Conservation (phyloP, 2,329 filamentous ascomycete species). For the Hymenotorrendiella dingleyae region DNA sequence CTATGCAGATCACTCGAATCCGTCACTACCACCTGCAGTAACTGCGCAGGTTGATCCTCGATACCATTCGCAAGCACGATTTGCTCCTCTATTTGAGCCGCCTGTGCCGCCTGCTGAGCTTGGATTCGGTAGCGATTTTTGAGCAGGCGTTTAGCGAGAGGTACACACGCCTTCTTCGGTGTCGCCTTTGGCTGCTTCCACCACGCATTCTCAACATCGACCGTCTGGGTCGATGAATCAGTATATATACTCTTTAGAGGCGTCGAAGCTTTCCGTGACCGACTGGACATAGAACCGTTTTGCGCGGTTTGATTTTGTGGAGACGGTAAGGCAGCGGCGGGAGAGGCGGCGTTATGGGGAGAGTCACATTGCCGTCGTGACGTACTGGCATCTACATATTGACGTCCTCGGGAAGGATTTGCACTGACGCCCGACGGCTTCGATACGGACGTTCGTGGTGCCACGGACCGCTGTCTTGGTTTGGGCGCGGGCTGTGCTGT, state of each 20-base stretch:
- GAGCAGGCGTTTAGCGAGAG: constrained; percentile 27
- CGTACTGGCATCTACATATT: constrained; percentile 29
- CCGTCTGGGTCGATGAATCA: constrained; percentile 28
- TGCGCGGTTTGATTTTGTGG: constrained; percentile 13
- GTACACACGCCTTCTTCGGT: constrained; percentile 22
- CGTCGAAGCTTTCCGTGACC: constrained; percentile 21
- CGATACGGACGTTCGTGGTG: constrained; percentile 21
- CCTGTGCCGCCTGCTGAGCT: constrained; percentile 14
- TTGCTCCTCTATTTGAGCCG: constrained; percentile 10
- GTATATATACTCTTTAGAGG: constrained; percentile 23
- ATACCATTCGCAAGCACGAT: constrained; percentile 2
- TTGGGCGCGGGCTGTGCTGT: constrained; percentile 26
- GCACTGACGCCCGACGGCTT: constrained; percentile 15
- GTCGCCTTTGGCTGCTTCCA: constrained; percentile 20
- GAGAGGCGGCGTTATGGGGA: constrained; percentile 25
- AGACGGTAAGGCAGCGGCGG: constrained; percentile 19
- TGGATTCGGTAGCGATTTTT: constrained; percentile 25
- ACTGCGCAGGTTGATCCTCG: constrained; percentile 11
- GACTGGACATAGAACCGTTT: constrained; percentile 10
- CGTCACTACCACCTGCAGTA: constrained; percentile 20
- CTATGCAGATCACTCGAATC: constrained; percentile 18
- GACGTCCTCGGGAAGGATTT: constrained; percentile 19
- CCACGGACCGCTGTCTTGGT: constrained; percentile 27
- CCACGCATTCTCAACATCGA: constrained; percentile 28
- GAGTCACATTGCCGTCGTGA: constrained; percentile 28